Base-by-base conservation (phyloP, 179 eudicot species). In the Kewa caespitosa region DNA sequence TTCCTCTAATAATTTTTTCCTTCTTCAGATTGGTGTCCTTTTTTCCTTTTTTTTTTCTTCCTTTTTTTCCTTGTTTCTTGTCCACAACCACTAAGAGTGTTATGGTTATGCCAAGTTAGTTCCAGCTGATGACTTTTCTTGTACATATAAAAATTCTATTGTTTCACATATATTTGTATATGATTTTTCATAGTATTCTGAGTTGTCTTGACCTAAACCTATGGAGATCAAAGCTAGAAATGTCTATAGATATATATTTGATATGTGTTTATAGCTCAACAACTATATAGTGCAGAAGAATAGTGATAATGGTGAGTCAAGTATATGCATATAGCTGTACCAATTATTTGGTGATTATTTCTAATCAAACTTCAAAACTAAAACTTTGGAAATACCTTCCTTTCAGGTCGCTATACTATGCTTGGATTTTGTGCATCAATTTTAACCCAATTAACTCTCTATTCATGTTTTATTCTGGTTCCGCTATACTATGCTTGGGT, bases 71-170 rank as follows among this genome's bases (percentile, higher is more conserved):
- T 69, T n/a, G 52, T 54, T 72, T 79, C 81, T 82, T 82, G 81
- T 82, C 78, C 68, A 78, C 75, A 62, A 59, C 80, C 71, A 25
- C 38, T 32, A 20, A 30, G 74, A 65, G 76, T 77, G 60, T 74
- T 63, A 41, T 54, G 65, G 70, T 72, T 67, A 57, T 80, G 75
- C 76, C 62, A 67, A 78, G 83, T 80, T 85, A 80, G 86, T 74
- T 77, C 75, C 82, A 73, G 83, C 65, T 74, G 66, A 80, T 78
- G 78, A 54, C 65, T 48, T 62, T 73, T 78, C 72, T 64, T 85
- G 88, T 85, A 85, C 79, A 85, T 77, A 72, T 78, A 74, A 80
- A 76, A 74, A 75, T 80, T 80, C 85, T 74, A 78, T 81, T 78
- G 70, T 78, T 78, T 69, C 61, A 66, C 74, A 73, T 70, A 78